Conservation (phyloP, 2,329 filamentous ascomycete genomes). For the Penicillium corylophilum region DNA sequence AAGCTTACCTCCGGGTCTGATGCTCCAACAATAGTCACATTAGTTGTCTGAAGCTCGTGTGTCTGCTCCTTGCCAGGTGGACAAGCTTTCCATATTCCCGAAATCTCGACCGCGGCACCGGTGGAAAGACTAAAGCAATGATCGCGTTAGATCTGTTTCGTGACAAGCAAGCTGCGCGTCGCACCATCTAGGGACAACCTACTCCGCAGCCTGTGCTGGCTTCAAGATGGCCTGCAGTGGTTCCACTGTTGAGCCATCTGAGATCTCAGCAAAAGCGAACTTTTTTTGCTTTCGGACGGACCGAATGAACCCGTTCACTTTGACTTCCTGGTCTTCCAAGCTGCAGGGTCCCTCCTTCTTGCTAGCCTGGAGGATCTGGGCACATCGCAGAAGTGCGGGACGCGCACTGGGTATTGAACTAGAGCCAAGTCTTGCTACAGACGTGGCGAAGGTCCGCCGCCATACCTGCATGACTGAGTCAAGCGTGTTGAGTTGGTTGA, state of each 20-base stretch:
- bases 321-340: conserved; percentile 46
- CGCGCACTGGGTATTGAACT: conserved; percentile 15
- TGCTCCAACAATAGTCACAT: conserved; percentile 69
- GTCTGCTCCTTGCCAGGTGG: conserved; percentile 65
- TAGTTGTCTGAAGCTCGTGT: conserved; percentile 75
- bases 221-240: conserved; percentile 78
- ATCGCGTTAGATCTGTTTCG: conserved; percentile 14
- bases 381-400: conserved; percentile 35
- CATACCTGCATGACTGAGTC: conserved; percentile 39
- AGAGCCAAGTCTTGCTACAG: conserved; percentile 33
- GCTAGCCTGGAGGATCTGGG: conserved; percentile 38
- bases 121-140: conserved; percentile 65
- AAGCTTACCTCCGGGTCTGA: conserved; percentile 73
- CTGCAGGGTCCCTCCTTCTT: conserved; percentile 24
- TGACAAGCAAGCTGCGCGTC: background rate
- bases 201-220: conserved; percentile 71
- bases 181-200: conserved; percentile 34
- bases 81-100: conserved; percentile 73
- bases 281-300: conserved; percentile 85
- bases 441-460: conserved; percentile 40
- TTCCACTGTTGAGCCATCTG: conserved; percentile 79
- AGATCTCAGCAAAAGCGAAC: conserved; percentile 77
- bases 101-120: conserved; percentile 75
- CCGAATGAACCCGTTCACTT: conserved; percentile 75
- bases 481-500: conserved; percentile 12